A percentile compares a stretch with the other conserved stretches of the same genome.
These are phyloP conservation scores for Globisporangium parvum DNA, from an alignment of 352 stramenopile species.

Conservation along the genomic window DNA sequence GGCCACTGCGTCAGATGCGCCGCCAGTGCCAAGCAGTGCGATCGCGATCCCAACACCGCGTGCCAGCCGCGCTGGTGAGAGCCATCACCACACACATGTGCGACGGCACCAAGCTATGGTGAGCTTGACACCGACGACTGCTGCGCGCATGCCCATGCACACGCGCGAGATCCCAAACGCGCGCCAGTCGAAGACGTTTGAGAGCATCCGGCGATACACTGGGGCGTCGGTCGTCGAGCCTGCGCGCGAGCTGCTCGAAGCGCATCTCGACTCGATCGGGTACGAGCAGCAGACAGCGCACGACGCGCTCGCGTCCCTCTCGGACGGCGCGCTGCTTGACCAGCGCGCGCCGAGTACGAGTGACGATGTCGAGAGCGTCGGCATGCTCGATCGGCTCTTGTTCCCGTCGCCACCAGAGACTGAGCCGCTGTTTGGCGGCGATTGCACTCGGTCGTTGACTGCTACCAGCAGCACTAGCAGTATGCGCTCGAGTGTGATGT, in stretches of 20 bases:
- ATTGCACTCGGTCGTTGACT: not conserved
- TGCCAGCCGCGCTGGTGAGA: too few species aligned
- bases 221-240: slow-evolving; percentile 21
- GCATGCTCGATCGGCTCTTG: slow-evolving; percentile 15
- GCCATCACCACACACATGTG: not conserved
- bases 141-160: not conserved
- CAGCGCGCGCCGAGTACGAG: not conserved
- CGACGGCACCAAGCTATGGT: not conserved
- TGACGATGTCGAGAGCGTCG: slow-evolving; percentile 1
- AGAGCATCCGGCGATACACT: not conserved
- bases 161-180: too few species aligned
- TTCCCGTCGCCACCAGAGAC: slow-evolving; percentile 27
- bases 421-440: slow-evolving; percentile 12
- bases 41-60: not conserved
- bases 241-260: slow-evolving; percentile 34
- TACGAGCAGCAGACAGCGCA: slow-evolving; percentile 34
- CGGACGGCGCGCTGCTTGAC: slow-evolving; percentile 15
- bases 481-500: not conserved
- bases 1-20: slow-evolving; percentile 11
- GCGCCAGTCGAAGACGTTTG: not conserved
- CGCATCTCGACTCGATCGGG: slow-evolving; percentile 41
- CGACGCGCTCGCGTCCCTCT: slow-evolving; percentile 24
- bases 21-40: slow-evolving; percentile 1
- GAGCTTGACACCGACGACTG: not conserved
- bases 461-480: not conserved